A percentile compares a stretch with the other conserved stretches of the same genome.
Conservation (phyloP, 2,329 filamentous ascomycete species). For the Aurifilum marmelostoma region DNA sequence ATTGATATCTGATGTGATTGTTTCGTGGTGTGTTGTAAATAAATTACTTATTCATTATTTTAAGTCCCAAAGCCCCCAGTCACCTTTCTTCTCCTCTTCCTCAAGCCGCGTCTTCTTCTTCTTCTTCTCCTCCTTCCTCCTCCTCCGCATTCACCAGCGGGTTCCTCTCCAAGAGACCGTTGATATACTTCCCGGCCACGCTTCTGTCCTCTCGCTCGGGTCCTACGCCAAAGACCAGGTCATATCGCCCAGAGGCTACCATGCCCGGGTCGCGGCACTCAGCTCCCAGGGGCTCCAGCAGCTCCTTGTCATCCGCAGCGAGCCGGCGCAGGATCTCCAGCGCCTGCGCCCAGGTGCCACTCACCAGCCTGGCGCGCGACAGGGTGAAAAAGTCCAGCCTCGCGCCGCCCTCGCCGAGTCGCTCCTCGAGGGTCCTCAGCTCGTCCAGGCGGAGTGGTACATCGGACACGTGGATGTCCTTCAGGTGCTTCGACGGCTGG, state of each 20-base stretch:
- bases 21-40: no score
- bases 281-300: constrained; percentile 16
- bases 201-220: not conserved
- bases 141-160: not conserved
- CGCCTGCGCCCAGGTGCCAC: constrained; percentile 19
- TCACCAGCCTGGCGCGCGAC: constrained; percentile 11
- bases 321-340: constrained; percentile 19
- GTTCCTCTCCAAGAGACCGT: constrained; percentile 15
- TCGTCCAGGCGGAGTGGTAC: constrained; percentile 15
- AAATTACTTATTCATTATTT: no score
- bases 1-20: no score
- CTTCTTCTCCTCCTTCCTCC: not conserved
- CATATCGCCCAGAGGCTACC: not conserved
- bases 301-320: constrained; percentile 16
- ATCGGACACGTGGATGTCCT: constrained; percentile 19
- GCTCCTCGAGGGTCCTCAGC: not conserved
- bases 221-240: constrained; percentile 7
- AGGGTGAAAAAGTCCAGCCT: constrained; percentile 23
- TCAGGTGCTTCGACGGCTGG: not conserved
- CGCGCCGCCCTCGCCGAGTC: not conserved
- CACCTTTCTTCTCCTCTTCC: no score
- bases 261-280: constrained; percentile 18
- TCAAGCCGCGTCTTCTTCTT: not conserved
- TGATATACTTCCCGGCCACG: constrained; percentile 18
- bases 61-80: no score